phyloP scores from a whole-genome alignment of 495 filamentous ascomycete species.

The Penicillium odoratum region DNA sequence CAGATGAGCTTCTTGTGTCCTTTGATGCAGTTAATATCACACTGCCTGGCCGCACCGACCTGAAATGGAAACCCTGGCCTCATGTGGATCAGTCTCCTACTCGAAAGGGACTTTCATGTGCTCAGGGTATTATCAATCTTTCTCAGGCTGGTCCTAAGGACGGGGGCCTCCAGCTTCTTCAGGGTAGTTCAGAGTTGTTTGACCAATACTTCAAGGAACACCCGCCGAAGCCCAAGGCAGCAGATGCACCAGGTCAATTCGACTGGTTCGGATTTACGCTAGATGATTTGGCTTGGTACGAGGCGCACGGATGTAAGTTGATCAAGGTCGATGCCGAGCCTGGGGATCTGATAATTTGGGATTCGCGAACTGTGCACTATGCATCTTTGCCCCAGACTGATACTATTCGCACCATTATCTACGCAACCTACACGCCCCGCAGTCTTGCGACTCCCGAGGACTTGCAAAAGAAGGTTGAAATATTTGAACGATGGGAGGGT shows the following conservation, averaged over 20 bases:
- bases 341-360: slow-evolving; percentile 39
- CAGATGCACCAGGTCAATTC: background rate
- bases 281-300: slow-evolving; percentile 3
- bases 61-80: slow-evolving; percentile 25
- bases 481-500: slow-evolving; percentile 21
- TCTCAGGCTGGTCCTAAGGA: slow-evolving; percentile 22
- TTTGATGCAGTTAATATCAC: slow-evolving; percentile 30
- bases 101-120: slow-evolving; percentile 27
- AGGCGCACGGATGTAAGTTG: slow-evolving; percentile 13
- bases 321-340: slow-evolving; percentile 31
- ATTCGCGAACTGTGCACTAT: slow-evolving; percentile 33
- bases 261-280: slow-evolving; percentile 1
- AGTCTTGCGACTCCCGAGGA: slow-evolving; percentile 24
- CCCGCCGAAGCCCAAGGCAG: background rate
- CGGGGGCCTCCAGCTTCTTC: slow-evolving; percentile 21
- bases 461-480: slow-evolving; percentile 23
- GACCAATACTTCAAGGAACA: slow-evolving; percentile 7
- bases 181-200: background rate
- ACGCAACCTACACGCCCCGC: slow-evolving; percentile 34
- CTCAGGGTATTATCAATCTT: slow-evolving; percentile 40
- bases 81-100: slow-evolving; percentile 33
- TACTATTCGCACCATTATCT: slow-evolving; percentile 24
- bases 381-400: slow-evolving; percentile 10
- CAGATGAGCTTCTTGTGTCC: slow-evolving; percentile 31
- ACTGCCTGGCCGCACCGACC: slow-evolving; percentile 17